Conservation (phyloP, 805 yeast genomes). For the Komagataella pastoris region DNA sequence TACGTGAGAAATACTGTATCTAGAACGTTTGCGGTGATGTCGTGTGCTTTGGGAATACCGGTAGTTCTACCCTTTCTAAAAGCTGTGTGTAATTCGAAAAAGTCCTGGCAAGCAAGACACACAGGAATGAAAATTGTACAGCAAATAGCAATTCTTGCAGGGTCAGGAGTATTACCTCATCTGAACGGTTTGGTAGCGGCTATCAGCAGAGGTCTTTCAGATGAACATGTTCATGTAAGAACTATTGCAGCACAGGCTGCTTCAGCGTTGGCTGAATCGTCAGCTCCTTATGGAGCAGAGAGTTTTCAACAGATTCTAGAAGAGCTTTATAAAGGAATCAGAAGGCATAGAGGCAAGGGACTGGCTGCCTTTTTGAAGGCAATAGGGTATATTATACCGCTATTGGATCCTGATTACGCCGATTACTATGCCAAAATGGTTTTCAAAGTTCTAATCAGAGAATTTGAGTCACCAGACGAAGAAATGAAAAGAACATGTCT, state of each 20-base stretch:
- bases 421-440: slow-evolving; percentile 67
- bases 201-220: slow-evolving; percentile 42
- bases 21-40: slow-evolving; percentile 72
- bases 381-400: slow-evolving; percentile 67
- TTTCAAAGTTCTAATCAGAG: slow-evolving; percentile 51
- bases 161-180: slow-evolving; percentile 66
- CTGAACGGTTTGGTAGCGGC: slow-evolving; percentile 53
- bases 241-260: slow-evolving; percentile 60
- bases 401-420: slow-evolving; percentile 78
- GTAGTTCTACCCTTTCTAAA: slow-evolving; percentile 64
- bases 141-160: slow-evolving; percentile 56
- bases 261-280: slow-evolving; percentile 65
- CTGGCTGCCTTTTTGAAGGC: slow-evolving; percentile 69
- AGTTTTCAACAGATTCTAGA: slow-evolving; percentile 66
- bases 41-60: slow-evolving; percentile 64
- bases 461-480: slow-evolving; percentile 73
- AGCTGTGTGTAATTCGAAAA: slow-evolving; percentile 67
- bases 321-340: slow-evolving; percentile 70
- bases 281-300: slow-evolving; percentile 83
- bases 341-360: slow-evolving; percentile 63
- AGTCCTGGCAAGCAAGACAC: slow-evolving; percentile 72
- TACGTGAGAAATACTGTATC: slow-evolving; percentile 66
- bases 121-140: slow-evolving; percentile 72
- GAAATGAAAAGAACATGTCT: slow-evolving; percentile 73
- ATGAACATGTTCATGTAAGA: slow-evolving; percentile 57